A percentile compares a stretch with the other conserved stretches of the same genome.
Conservation (phyloP, 768 basidiomycete genomes). For the Roridomyces roridus region DNA sequence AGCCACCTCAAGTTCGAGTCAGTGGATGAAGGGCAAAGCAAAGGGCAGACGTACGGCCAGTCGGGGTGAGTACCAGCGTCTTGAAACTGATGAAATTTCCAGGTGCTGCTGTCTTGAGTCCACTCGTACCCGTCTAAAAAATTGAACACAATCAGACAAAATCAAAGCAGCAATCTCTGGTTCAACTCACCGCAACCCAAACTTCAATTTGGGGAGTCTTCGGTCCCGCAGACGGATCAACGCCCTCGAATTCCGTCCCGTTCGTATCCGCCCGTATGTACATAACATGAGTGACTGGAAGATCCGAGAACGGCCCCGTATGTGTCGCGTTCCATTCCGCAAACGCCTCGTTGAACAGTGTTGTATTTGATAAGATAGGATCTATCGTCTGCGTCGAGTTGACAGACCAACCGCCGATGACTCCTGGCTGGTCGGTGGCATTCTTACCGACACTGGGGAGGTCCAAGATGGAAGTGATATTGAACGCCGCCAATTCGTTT, state of each 20-base stretch:
- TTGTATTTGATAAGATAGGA: slow-evolving; percentile 12
- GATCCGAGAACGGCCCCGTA: slow-evolving; percentile 30
- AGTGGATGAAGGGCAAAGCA: too few relatives aligned
- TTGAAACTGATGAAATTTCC: slow-evolving; percentile 3
- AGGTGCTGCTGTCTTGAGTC: neutral
- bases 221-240: slow-evolving; percentile 32
- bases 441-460: slow-evolving; percentile 35
- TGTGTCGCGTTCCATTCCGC: slow-evolving; percentile 29
- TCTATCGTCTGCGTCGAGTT: slow-evolving; percentile 24
- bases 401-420: slow-evolving; percentile 25
- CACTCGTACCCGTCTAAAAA: slow-evolving; percentile 1
- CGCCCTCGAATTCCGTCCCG: too few relatives aligned
- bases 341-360: slow-evolving; percentile 15
- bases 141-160: neutral
- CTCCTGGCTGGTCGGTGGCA: slow-evolving; percentile 30
- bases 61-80: neutral
- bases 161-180: neutral
- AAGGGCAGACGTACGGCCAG: slow-evolving; percentile 5
- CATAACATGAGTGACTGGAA: slow-evolving; percentile 18
- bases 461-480: slow-evolving; percentile 26
- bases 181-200: neutral
- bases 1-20: slow-evolving; percentile 31
- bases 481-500: slow-evolving; percentile 16
- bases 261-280: slow-evolving; percentile 24
- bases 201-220: slow-evolving; percentile 32